phyloP scores from a whole-genome alignment of 768 basidiomycete species.

The Hemileccinum rubropunctum region DNA sequence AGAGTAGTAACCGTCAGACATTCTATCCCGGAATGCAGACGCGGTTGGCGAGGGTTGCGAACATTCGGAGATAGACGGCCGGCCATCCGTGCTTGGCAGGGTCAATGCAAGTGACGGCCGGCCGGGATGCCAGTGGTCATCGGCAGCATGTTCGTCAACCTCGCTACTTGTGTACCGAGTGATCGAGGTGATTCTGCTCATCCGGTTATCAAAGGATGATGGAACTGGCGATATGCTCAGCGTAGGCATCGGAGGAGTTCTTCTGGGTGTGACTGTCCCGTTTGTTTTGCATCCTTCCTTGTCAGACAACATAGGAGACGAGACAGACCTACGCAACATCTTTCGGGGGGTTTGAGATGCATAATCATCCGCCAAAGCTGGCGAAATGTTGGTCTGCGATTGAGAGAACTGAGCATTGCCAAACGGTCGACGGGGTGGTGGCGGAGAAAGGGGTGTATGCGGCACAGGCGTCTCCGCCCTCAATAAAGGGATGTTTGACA shows the following conservation, averaged over 20 bases:
- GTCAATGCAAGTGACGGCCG: constrained; percentile 54
- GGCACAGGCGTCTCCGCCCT: constrained; percentile 69
- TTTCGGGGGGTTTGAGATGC: constrained; percentile 13
- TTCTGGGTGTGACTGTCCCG: constrained; percentile 28
- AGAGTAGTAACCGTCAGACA: constrained; percentile 34
- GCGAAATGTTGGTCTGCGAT: constrained; percentile 54
- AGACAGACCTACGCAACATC: constrained; percentile 46
- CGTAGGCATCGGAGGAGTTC: constrained; percentile 45
- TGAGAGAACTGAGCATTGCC: constrained; percentile 45
- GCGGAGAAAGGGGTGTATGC: constrained; percentile 61
- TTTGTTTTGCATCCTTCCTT: constrained; percentile 35
- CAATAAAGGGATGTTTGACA: constrained; percentile 44
- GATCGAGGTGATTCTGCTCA: constrained; percentile 21
- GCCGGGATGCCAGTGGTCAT: constrained; percentile 28
- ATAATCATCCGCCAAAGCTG: constrained; percentile 6
- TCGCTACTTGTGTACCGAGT: constrained; percentile 41
- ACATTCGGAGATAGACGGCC: constrained; percentile 64
- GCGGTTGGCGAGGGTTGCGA: constrained; percentile 71
- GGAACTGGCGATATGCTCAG: constrained; percentile 30
- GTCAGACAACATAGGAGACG: constrained; percentile 53
- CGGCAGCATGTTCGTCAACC: constrained; percentile 32
- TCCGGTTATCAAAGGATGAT: constrained; percentile 24
- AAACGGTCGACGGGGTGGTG: constrained; percentile 57
- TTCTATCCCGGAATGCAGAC: constrained; percentile 73
- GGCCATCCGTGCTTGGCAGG: constrained; percentile 35